Evolutionary conservation across 176 grass and related monocot genomes (phyloP), one percentile per base, ranked within the genome.

Genomic region (Areca catechu): DNA sequence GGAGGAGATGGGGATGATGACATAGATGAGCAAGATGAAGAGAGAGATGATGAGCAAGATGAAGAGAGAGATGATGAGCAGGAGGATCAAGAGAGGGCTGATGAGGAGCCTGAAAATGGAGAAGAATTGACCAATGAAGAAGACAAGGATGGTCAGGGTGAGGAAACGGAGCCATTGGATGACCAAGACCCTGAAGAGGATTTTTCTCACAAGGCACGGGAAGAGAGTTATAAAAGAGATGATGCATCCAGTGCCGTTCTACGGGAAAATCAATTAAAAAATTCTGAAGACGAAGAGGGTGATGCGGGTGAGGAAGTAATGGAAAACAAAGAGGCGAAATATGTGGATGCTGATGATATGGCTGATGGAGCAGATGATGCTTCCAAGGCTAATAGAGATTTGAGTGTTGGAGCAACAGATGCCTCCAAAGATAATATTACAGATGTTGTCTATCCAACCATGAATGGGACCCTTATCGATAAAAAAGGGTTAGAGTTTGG

Each of bases 41-140:
- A 30, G 22, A 25, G 64, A 58, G n/a, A n/a, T n/a, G 43, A 57
- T 24, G 68, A 60, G 47, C 69, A 61, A 54, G 70, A 72, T 34
- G 25, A 43, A 12, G 34, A 43, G 22, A 27, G 65, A 58, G 68
- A 29, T 4, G 68, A 54, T 1, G 5, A 23, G 20, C 67, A 74
- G 4, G 54, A 78, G 9, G 74, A 82, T 3, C 61, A 66, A 7
- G 53, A 30, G 21, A 57, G 24, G 29, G 20, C 7, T 16, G 53
- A 22, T 0, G 70, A 67, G 23, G 28, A 24, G 5, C 74, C 43
- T 20, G 68, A 70, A 18, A 23, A 61, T 49, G 74, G 66, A 54
- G 77, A 80, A 0, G 72, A 58, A 0, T 49, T 25, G 25, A 60
- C 53, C 19, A 72, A 65, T 16, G 71, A 65, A 49, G 54, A 9